phyloP scores from a whole-genome alignment of 2,329 filamentous ascomycete genomes.

The Chaetomiaceae sp. region DNA sequence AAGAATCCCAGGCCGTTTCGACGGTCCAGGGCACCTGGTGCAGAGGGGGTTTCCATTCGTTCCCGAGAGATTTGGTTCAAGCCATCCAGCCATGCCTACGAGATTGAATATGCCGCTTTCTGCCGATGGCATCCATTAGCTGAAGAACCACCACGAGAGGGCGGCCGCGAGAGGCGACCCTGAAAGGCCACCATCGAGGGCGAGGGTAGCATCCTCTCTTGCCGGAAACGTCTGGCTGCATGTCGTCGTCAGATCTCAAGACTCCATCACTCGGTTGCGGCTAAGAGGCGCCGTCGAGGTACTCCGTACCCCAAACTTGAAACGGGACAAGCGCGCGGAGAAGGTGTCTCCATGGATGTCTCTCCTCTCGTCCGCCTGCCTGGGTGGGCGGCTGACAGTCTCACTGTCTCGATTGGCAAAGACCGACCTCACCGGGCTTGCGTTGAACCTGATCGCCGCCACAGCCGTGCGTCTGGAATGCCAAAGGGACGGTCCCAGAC shows the following conservation, averaged over 20 bases:
- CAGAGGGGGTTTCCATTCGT: constrained; percentile 16
- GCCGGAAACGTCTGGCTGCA: constrained; percentile 13
- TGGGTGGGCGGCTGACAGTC: constrained; percentile 11
- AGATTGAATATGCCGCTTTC: constrained; percentile 15
- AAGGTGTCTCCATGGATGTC: not conserved
- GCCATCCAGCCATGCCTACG: constrained; percentile 14
- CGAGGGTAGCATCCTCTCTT: not conserved
- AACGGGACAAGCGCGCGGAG: constrained; percentile 28
- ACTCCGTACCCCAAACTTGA: constrained; percentile 25
- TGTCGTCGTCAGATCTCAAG: constrained; percentile 15
- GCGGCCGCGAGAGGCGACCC: no score
- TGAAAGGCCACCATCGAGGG: no score
- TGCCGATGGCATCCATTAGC: constrained; percentile 3
- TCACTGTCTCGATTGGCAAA: not conserved
- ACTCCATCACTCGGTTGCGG: constrained; percentile 16
- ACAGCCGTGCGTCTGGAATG: constrained; percentile 10
- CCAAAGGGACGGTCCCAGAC: constrained; percentile 5
- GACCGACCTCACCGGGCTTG: not conserved
- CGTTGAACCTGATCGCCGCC: not conserved
- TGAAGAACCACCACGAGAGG: not conserved
- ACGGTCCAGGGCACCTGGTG: constrained; percentile 3
- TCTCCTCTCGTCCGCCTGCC: constrained; percentile 8
- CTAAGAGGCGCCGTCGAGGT: constrained; percentile 21
- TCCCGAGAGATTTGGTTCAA: constrained; percentile 17
- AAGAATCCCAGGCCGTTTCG: constrained; percentile 4